Conservation (phyloP, 371 early-diverging fungal species). For the Rhizopus arrhizus region DNA sequence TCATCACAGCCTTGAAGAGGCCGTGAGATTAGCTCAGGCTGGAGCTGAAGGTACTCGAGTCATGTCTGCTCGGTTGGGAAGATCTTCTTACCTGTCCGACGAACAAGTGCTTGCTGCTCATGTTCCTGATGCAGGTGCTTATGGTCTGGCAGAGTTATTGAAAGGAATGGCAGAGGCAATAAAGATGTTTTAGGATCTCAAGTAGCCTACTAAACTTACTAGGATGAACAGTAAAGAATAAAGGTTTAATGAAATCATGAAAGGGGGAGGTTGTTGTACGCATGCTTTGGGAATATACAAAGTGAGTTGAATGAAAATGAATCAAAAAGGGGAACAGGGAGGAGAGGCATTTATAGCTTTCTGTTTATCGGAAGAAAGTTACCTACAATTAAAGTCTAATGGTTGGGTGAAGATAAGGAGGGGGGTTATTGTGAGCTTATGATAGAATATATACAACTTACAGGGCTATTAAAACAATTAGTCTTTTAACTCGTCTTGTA, state of each 20-base stretch:
- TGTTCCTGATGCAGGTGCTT: slow-evolving; percentile 75
- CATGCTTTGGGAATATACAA: background rate
- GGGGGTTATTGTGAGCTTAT: background rate
- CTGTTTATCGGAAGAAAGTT: slow-evolving; percentile 70
- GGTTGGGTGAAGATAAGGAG: background rate
- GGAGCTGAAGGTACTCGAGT: slow-evolving; percentile 64
- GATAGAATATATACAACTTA: slow-evolving; percentile 14
- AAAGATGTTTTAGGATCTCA: background rate
- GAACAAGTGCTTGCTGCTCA: slow-evolving; percentile 44
- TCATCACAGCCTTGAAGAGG: slow-evolving; percentile 34
- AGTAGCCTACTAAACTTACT: too few species aligned
- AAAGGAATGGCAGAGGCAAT: slow-evolving; percentile 42
- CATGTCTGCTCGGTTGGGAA: slow-evolving; percentile 67
- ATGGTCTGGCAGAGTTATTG: slow-evolving; percentile 61
- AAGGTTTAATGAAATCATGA: too few species aligned
- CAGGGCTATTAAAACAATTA: slow-evolving; percentile 24
- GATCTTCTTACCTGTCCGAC: slow-evolving; percentile 70
- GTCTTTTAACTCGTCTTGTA: background rate
- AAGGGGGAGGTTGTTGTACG: too few species aligned
- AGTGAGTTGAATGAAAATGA: background rate
- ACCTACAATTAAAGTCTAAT: slow-evolving; percentile 68
- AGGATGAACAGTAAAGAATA: too few species aligned
- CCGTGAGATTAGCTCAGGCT: slow-evolving; percentile 55
- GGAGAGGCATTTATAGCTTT: slow-evolving; percentile 5
- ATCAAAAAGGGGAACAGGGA: background rate